Base-by-base conservation (phyloP, 106 monocot species). In the Acanthochlamys bracteata region DNA sequence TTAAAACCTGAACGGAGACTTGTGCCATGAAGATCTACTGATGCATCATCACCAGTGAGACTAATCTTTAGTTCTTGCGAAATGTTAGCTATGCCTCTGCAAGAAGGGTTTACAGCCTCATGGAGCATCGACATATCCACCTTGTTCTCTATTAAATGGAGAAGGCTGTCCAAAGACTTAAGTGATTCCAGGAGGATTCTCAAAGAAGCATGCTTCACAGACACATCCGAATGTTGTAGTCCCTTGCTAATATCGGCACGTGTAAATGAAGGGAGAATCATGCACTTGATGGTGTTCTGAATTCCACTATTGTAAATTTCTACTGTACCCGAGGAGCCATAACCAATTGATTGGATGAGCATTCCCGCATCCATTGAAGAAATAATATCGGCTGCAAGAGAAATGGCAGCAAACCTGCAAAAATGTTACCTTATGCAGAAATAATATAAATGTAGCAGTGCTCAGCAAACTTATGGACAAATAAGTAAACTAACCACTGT, bases 381-480 rank as follows among this genome's bases (percentile, higher is more conserved):
- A 66, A 96, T 72, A 56, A 96, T 66, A 16, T 96, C 96, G 11
- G 88, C 85, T 70, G 80, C 82, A 71, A 96, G 88, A 46, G 88
- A 83, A 42, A 95, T 76, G 46, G 90, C 77, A 73, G 80, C 67
- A 83, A 85, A 84, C 95, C 95, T 96, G 80, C 71, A 84, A 59
- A 62, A 39, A 70, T 21, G 11, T 79, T 66, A 76, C 43, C 10
- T 25, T 59, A 68, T 61, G 24, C 15, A 40, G 52, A 27, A 21
- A 55, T n/a, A n/a, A n/a, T n/a, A n/a, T n/a, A n/a, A n/a, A n/a
- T n/a, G n/a, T n/a, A n/a, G n/a, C 52, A 9, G 3, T n/a, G 41
- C 9, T 10, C 17, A 13, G 55, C 39, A 64, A 19, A 46, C 56
- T 60, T 11, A 4, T 39, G 25, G 24, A 24, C 7, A 10, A 64